Conservation (phyloP, 2,329 filamentous ascomycete genomes). For the Sarocladium oryzae region DNA sequence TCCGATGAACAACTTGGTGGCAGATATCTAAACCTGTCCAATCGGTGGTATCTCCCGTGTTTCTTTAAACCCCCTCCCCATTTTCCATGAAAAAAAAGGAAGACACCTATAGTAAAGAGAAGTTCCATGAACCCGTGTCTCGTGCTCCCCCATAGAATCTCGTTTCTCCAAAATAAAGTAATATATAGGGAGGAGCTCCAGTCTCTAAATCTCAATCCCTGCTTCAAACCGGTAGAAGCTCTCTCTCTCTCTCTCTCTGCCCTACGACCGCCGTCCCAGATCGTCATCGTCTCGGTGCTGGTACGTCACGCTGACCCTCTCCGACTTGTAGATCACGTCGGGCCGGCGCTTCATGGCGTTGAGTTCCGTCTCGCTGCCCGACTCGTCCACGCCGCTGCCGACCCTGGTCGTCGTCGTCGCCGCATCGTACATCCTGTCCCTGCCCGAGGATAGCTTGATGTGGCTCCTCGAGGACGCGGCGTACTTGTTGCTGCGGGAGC, state of each 20-base stretch:
- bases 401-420: slow-evolving; percentile 12
- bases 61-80: too few species aligned
- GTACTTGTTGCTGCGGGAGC: slow-evolving; percentile 4
- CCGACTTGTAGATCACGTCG: slow-evolving; percentile 17
- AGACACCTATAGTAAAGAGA: too few species aligned
- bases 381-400: slow-evolving; percentile 10
- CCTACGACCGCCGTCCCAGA: neutral
- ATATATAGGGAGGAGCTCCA: too few species aligned
- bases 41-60: too few species aligned
- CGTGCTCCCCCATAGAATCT: too few species aligned
- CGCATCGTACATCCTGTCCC: slow-evolving; percentile 13
- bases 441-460: slow-evolving; percentile 16
- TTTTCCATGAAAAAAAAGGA: too few species aligned
- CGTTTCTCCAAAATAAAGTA: too few species aligned
- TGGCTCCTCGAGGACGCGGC: slow-evolving; percentile 12
- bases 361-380: slow-evolving; percentile 17
- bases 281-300: slow-evolving; percentile 11
- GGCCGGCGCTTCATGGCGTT: slow-evolving; percentile 12
- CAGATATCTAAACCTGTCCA: too few species aligned
- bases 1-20: too few species aligned
- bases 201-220: too few species aligned
- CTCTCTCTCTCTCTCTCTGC: neutral
- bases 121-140: too few species aligned
- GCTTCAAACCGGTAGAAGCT: too few species aligned
- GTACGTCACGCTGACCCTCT: slow-evolving; percentile 16